phyloP scores from a whole-genome alignment of 1,139 yeast species.

The Geotrichum australiense region DNA sequence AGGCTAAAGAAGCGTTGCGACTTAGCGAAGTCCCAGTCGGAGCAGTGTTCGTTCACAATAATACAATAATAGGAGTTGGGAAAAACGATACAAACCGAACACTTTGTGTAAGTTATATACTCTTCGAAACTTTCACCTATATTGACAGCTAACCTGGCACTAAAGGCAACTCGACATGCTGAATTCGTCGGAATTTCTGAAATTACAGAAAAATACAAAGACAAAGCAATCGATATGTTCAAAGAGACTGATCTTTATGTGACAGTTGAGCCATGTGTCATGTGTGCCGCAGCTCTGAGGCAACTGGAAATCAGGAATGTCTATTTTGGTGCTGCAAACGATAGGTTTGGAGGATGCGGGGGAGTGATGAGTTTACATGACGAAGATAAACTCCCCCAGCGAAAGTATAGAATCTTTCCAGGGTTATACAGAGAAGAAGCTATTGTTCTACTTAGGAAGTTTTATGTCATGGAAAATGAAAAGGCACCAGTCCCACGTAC shows the following conservation, averaged over 20 bases:
- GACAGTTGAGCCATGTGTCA: slow-evolving; percentile 95
- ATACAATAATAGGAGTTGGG: slow-evolving; percentile 61
- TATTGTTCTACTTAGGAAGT: slow-evolving; percentile 66
- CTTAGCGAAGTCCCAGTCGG: slow-evolving; percentile 70
- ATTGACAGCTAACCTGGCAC: not conserved
- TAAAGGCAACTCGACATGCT: slow-evolving; percentile 76
- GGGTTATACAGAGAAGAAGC: slow-evolving; percentile 81
- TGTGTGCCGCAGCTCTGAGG: slow-evolving; percentile 92
- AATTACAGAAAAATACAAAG: slow-evolving; percentile 36
- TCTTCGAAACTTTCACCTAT: not conserved
- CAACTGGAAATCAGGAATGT: slow-evolving; percentile 71
- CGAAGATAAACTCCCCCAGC: slow-evolving; percentile 34
- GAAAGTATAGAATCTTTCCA: slow-evolving; percentile 55
- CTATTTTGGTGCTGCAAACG: slow-evolving; percentile 88
- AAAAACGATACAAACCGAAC: slow-evolving; percentile 86
- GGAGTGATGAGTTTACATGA: slow-evolving; percentile 62
- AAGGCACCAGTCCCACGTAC: slow-evolving; percentile 76
- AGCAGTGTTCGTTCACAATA: slow-evolving; percentile 49
- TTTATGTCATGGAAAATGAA: slow-evolving; percentile 78
- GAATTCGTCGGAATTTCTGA: slow-evolving; percentile 75
- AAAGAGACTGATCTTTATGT: slow-evolving; percentile 63
- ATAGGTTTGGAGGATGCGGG: slow-evolving; percentile 95
- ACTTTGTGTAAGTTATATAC: slow-evolving; percentile 39
- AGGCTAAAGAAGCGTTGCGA: slow-evolving; percentile 51
- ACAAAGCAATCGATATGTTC: slow-evolving; percentile 36